Percentiles rank a stretch among this genome's conserved stretches.
Evolutionary conservation across 2,329 filamentous ascomycete genomes (phyloP).

Genomic region (Huntiella abstrusa): DNA sequence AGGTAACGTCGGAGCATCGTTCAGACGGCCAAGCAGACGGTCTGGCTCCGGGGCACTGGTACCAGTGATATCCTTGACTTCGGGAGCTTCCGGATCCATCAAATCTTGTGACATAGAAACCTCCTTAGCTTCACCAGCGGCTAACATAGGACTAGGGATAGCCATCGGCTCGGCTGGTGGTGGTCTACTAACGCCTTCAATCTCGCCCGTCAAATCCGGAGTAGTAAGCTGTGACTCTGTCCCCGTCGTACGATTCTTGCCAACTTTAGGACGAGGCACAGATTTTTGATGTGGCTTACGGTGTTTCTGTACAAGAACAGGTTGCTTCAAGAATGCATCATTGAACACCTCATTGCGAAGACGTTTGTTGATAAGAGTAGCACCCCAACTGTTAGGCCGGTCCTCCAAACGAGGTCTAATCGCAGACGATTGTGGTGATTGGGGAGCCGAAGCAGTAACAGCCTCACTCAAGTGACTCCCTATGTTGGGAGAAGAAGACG

Average conservation of each 20-base stretch:
- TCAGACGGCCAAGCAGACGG: conserved; percentile 17
- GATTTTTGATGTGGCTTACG: conserved; percentile 50
- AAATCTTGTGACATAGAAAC: conserved; percentile 1
- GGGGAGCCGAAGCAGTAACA: conserved; percentile 7
- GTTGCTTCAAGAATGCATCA: conserved; percentile 73
- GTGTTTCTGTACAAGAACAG: conserved; percentile 63
- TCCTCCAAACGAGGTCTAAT: conserved; percentile 30
- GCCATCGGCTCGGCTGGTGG: neutral
- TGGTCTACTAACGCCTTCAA: neutral
- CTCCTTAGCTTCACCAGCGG: neutral
- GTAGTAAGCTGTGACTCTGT: conserved; percentile 4
- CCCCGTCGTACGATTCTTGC: conserved; percentile 5
- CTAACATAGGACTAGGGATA: neutral
- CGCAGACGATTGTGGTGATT: conserved; percentile 17
- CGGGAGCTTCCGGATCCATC: conserved; percentile 8
- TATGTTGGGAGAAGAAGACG: neutral
- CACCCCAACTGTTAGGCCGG: conserved; percentile 59
- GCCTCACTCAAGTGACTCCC: neutral
- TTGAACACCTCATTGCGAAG: conserved; percentile 81
- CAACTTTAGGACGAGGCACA: conserved; percentile 31
- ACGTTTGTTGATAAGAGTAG: conserved; percentile 75
- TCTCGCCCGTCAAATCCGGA: neutral
- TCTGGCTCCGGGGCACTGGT: conserved; percentile 47
- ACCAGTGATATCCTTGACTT: conserved; percentile 37
- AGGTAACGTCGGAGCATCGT: conserved; percentile 14